A percentile compares a stretch with the other conserved stretches of the same genome.
Conservation (phyloP, 2,329 filamentous ascomycete genomes). For the Seiridium cupressi region DNA sequence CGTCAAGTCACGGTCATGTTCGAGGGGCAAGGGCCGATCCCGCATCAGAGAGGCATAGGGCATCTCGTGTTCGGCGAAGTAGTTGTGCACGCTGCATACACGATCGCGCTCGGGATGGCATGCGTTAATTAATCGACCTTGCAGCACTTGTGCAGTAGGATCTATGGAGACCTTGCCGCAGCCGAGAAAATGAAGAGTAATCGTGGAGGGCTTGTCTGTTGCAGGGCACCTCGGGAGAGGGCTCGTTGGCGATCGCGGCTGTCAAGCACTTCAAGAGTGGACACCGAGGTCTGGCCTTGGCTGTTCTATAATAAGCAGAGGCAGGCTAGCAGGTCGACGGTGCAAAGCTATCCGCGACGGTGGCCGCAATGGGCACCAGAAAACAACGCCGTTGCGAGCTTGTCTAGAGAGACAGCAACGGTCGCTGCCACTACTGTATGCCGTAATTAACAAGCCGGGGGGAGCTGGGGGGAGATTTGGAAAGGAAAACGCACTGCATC, state of each 20-base stretch:
- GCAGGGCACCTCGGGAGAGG: not conserved
- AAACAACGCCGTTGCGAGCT: not conserved
- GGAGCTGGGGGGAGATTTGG: not conserved
- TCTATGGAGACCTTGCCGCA: not conserved
- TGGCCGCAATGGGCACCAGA: not conserved
- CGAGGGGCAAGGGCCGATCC: not conserved
- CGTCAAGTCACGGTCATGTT: not conserved
- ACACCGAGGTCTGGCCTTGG: not conserved
- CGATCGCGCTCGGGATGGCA: constrained; percentile 3
- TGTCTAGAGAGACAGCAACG: not conserved
- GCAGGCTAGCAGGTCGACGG: not conserved
- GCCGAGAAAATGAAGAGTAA: not conserved
- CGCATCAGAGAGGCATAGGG: not conserved
- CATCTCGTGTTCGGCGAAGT: constrained; percentile 4
- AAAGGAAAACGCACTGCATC: constrained; percentile 6
- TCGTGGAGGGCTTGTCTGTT: not conserved
- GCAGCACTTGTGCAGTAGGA: not conserved
- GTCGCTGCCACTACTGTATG: not conserved
- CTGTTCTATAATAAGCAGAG: not conserved
- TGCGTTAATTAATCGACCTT: constrained; percentile 2
- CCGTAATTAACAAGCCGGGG: not conserved
- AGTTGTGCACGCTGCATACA: not conserved
- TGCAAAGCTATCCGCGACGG: not conserved
- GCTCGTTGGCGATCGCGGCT: not conserved
- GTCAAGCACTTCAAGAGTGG: not conserved